Evolutionary conservation across 441 rosid genomes (phyloP), one percentile per base, ranked within the genome.

Genomic region (Populus tomentosa): DNA sequence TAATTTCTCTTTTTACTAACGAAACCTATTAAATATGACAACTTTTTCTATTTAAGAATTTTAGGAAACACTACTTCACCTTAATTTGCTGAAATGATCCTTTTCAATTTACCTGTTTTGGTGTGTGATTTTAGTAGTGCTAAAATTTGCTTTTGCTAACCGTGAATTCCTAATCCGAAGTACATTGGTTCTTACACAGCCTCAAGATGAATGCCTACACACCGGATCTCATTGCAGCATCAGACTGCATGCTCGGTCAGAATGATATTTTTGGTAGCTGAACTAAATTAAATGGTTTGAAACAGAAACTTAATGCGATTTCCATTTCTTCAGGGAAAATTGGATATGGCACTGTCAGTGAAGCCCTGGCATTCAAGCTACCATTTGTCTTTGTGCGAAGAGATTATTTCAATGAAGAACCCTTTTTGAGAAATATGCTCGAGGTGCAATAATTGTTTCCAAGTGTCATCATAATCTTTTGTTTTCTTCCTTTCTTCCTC

Each of bases 201-300:
- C 18, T 70, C 63, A 28, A 42, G 26, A 64, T 21, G 68, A 74
- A 93, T 91, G 90, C 97, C 73, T 97, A 97, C 81, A 97, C 98
- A 24, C 99, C 99, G 86, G 99, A 97, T 88, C 80, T 97, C 73
- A 97, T 97, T 79, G 99, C 99, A 42, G 98, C 99, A 75, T 97
- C 98, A 71, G 99, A 97, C 86, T 95, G 98, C 84, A 97, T 97
- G 99, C 98, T 97, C 80, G 99, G 99, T 97, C 65, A 87, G 97
- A 86, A 72, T 75, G 46, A 67, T 64, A 35, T 72, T 78, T 30
- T 78, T 28, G 32, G 66, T 67, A 78, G 67, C 62, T 86, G 80
- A 70, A 75, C 59, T 28, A 21, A 35, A 46, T 82, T 74, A 74
- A n/a, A 77, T 21, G 10, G 67, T 61, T 67, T 30, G 61, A 75